These are phyloP conservation scores for Thermothelomyces thermophilus DNA, from an alignment of 2,329 filamentous ascomycete genomes.

Conservation along the genomic window DNA sequence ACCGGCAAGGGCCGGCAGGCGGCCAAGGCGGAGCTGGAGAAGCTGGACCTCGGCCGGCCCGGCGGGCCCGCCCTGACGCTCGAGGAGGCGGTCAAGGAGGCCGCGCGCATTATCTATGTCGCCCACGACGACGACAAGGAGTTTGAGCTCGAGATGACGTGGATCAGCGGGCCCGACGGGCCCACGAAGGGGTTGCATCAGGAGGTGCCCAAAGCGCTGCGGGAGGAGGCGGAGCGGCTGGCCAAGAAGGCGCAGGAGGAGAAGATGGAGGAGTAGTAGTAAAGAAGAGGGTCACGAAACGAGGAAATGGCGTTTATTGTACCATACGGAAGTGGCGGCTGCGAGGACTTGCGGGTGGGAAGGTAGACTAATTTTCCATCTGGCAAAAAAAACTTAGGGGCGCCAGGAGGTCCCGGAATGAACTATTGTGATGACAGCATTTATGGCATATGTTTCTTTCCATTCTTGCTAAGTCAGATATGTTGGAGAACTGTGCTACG, in stretches of 20 bases:
- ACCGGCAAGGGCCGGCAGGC: slow-evolving; percentile 95
- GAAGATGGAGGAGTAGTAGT: slow-evolving; percentile 91
- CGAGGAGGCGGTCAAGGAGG: slow-evolving; percentile 87
- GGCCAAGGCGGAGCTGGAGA: slow-evolving; percentile 97
- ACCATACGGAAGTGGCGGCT: slow-evolving; percentile 15
- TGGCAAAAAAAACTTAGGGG: slow-evolving; percentile 11
- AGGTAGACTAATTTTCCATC: slow-evolving; percentile 22
- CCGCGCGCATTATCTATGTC: slow-evolving; percentile 92
- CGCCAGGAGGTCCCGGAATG: not conserved
- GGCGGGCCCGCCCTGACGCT: slow-evolving; percentile 60
- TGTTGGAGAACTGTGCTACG: not conserved
- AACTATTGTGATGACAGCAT: not conserved
- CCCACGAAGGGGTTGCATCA: slow-evolving; percentile 89
- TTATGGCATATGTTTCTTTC: not conserved
- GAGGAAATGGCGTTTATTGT: slow-evolving; percentile 18
- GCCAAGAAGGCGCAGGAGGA: slow-evolving; percentile 78
- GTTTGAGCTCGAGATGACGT: slow-evolving; percentile 98
- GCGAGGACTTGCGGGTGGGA: slow-evolving; percentile 8
- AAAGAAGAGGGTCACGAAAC: too few species aligned
- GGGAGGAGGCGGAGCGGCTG: slow-evolving; percentile 86
- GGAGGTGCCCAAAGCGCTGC: slow-evolving; percentile 84
- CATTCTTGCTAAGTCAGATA: too few species aligned
- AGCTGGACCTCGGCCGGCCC: slow-evolving; percentile 77
- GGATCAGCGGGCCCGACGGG: slow-evolving; percentile 79
- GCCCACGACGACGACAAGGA: slow-evolving; percentile 99